Base-by-base conservation (phyloP, 192 early-diverging fungal species). In the Phycomyces nitens region DNA sequence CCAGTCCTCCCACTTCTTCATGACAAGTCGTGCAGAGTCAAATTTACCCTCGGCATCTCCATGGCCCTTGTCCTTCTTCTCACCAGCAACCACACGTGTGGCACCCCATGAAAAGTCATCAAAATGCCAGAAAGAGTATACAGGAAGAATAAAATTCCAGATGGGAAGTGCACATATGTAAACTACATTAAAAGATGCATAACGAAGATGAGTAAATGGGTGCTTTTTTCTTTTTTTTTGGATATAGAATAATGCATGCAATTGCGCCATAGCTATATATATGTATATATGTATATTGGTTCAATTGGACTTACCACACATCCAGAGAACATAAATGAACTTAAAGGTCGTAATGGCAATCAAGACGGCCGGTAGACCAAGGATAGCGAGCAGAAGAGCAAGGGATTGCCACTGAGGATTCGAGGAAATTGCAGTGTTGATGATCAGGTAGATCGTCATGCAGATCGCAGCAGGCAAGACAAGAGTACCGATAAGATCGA, bases 51-150 rank as follows among this genome's bases (percentile, higher is more conserved):
- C 88, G 12, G 70, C 71, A 43, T 80, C 77, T 23, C 86, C 85
- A 55, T 97, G 93, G 65, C 81, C 88, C 50, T 85, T 83, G 27
- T 79, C 84, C 50, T 84, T 85, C 70, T 77, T 80, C 62, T 88
- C 88, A 55, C 89, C 89, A 14, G 74, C 79, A 27, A 92, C 86
- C 56, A 85, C 85, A 51, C 90, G 86, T 42, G 89, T 91, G 59
- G 87, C 85, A 42, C 89, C 91, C 89, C 90, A 93, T 21, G 86
- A 88, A 54, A 95, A 95, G 68, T 95, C 93, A 74, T 93, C 91
- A 77, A 94, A 94, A 72, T 93, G 88, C 92, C 93, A 94, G 81
- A 89, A 95, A 14, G 93, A 88, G 65, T 98, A 98, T 6, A 85
- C 54, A 0, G 95, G 95, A 53, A 97, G 79, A 66, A 97, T 68